These are phyloP conservation scores for Chionographis japonica DNA, from an alignment of 106 monocot species.

Conservation along the genomic window DNA sequence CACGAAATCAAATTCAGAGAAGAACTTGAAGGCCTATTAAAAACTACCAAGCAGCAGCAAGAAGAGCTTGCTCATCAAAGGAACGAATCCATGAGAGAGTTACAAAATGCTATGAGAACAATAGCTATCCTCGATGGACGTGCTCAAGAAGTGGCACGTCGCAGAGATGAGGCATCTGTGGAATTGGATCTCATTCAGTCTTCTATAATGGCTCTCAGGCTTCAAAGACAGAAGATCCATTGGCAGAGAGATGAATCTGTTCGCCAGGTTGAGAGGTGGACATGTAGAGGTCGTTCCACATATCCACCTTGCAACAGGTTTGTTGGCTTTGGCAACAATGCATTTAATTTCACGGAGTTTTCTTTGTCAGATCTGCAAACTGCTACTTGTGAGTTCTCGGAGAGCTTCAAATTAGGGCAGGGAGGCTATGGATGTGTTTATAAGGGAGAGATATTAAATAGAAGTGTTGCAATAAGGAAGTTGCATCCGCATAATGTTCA, in stretches of 20 bases:
- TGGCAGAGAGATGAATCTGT: slow-evolving; percentile 14
- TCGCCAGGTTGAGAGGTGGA: slow-evolving; percentile 15
- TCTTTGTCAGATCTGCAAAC: slow-evolving; percentile 59
- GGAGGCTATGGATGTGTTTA: slow-evolving; percentile 56
- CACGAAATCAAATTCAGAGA: slow-evolving; percentile 39
- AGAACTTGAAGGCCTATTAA: slow-evolving; percentile 38
- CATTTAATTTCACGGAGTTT: slow-evolving; percentile 52
- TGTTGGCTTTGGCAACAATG: slow-evolving; percentile 15
- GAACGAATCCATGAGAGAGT: slow-evolving; percentile 28
- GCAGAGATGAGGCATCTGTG: slow-evolving; percentile 19
- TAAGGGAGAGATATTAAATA: slow-evolving; percentile 68
- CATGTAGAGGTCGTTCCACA: not conserved
- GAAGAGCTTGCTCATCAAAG: slow-evolving; percentile 28
- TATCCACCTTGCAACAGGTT: slow-evolving; percentile 18
- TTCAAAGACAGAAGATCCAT: slow-evolving; percentile 21
- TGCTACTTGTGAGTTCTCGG: slow-evolving; percentile 81
- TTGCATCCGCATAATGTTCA: slow-evolving; percentile 48
- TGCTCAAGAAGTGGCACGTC: slow-evolving; percentile 20
- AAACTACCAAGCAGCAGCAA: slow-evolving; percentile 23
- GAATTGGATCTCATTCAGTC: slow-evolving; percentile 45
- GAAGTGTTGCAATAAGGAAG: slow-evolving; percentile 61
- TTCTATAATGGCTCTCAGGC: slow-evolving; percentile 32
- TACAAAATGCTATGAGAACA: slow-evolving; percentile 24
- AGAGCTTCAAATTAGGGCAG: slow-evolving; percentile 64
- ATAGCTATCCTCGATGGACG: slow-evolving; percentile 37